Conservation (phyloP, 2,329 filamentous ascomycete species). For the Alternaria longipes region DNA sequence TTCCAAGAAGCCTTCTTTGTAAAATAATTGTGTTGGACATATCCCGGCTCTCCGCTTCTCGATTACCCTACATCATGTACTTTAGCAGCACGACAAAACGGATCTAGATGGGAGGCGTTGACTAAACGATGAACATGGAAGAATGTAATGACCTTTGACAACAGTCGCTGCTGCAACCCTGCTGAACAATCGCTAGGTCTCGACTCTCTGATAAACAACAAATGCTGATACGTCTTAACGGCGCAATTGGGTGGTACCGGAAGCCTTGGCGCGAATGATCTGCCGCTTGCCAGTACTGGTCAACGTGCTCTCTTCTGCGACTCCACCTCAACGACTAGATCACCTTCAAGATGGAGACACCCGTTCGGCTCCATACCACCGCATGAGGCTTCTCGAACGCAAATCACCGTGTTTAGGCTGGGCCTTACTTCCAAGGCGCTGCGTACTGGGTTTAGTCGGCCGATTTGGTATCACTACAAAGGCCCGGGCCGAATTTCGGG, state of each 20-base stretch:
- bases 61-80: constrained; percentile 34
- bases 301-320: not conserved
- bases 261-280: not conserved
- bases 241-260: not conserved
- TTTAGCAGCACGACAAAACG: constrained; percentile 36
- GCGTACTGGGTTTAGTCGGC: not conserved
- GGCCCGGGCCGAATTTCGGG: not conserved
- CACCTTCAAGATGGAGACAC: not conserved
- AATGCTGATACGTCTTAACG: not conserved
- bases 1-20: constrained; percentile 28
- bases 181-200: not conserved
- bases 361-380: not conserved
- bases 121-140: constrained; percentile 27
- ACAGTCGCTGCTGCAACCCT: not conserved
- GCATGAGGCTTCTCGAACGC: not conserved
- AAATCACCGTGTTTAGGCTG: not conserved
- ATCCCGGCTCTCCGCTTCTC: constrained; percentile 40
- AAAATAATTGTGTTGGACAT: constrained; percentile 33
- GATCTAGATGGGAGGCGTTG: constrained; percentile 35
- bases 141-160: constrained; percentile 28
- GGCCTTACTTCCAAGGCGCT: not conserved
- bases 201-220: not conserved
- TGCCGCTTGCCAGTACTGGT: not conserved
- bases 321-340: not conserved
- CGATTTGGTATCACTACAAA: not conserved